Percentiles rank a stretch among this genome's conserved stretches.
Evolutionary conservation across 371 early-diverging fungal genomes (phyloP).

Genomic region (Batkoa obscura): DNA sequence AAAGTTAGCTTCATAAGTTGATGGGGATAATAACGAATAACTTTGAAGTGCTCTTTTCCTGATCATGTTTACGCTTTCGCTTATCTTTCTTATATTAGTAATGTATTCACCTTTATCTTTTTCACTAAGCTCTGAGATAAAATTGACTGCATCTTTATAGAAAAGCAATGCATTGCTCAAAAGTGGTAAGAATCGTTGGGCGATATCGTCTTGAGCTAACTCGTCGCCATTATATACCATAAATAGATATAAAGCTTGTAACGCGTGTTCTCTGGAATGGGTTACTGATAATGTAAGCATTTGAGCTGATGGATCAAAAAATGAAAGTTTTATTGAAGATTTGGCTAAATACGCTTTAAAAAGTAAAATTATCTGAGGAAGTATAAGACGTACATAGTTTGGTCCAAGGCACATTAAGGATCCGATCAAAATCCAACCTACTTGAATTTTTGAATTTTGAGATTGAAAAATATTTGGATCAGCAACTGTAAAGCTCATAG

Average conservation of each 20-base stretch:
- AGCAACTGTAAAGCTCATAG: slow-evolving; percentile 28
- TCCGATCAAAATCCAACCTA: slow-evolving; percentile 63
- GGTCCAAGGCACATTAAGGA: slow-evolving; percentile 64
- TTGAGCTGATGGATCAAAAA: background rate
- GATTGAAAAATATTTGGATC: slow-evolving; percentile 13
- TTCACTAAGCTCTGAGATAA: background rate
- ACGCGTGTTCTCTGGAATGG: background rate
- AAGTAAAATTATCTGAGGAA: slow-evolving; percentile 47
- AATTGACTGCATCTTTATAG: background rate
- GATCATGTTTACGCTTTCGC: slow-evolving; percentile 1
- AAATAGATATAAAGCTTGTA: slow-evolving; percentile 4
- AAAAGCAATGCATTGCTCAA: background rate
- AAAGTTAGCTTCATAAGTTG: background rate
- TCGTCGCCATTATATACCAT: background rate
- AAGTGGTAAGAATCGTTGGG: background rate
- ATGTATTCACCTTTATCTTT: background rate
- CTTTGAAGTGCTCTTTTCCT: slow-evolving; percentile 4
- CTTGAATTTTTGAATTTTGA: slow-evolving; percentile 23
- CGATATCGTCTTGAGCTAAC: background rate
- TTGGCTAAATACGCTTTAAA: background rate
- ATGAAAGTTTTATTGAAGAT: background rate
- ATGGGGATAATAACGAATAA: background rate
- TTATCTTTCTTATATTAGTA: background rate
- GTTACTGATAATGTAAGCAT: background rate
- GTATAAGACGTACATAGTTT: slow-evolving; percentile 54